Conservation (phyloP, 2,329 filamentous ascomycete species). For the Bipolaris sorokiniana region DNA sequence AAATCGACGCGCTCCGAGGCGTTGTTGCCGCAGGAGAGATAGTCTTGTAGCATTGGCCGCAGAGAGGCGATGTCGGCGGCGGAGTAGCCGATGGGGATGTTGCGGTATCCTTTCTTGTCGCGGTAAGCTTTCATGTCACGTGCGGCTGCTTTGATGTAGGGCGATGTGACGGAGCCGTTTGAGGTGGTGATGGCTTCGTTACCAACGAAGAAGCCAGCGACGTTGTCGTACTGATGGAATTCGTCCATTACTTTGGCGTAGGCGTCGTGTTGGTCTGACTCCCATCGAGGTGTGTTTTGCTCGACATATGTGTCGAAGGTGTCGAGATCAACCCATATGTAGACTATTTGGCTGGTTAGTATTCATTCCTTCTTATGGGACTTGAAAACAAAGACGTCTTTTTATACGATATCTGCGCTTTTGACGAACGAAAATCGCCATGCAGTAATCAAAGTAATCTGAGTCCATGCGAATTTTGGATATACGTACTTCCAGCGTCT, state of each 20-base stretch:
- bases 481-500: slow-evolving; percentile 57
- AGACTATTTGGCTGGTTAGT: slow-evolving; percentile 65
- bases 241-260: slow-evolving; percentile 77
- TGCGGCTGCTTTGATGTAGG: slow-evolving; percentile 81
- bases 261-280: slow-evolving; percentile 69
- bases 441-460: background rate
- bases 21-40: slow-evolving; percentile 79
- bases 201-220: slow-evolving; percentile 77
- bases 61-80: slow-evolving; percentile 80
- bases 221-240: slow-evolving; percentile 78
- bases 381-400: background rate
- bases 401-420: background rate
- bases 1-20: slow-evolving; percentile 74
- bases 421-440: background rate
- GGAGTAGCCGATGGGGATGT: slow-evolving; percentile 85
- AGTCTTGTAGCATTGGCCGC: slow-evolving; percentile 70
- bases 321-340: slow-evolving; percentile 83
- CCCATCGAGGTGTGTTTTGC: slow-evolving; percentile 72
- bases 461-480: background rate
- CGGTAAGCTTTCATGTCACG: slow-evolving; percentile 85
- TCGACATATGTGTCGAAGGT: slow-evolving; percentile 70
- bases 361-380: background rate
- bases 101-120: slow-evolving; percentile 74
- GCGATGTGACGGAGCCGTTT: slow-evolving; percentile 68
- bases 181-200: slow-evolving; percentile 75